These are phyloP conservation scores for Kickxella alabastrina DNA, from an alignment of 192 early-diverging fungal genomes.

Conservation along the genomic window DNA sequence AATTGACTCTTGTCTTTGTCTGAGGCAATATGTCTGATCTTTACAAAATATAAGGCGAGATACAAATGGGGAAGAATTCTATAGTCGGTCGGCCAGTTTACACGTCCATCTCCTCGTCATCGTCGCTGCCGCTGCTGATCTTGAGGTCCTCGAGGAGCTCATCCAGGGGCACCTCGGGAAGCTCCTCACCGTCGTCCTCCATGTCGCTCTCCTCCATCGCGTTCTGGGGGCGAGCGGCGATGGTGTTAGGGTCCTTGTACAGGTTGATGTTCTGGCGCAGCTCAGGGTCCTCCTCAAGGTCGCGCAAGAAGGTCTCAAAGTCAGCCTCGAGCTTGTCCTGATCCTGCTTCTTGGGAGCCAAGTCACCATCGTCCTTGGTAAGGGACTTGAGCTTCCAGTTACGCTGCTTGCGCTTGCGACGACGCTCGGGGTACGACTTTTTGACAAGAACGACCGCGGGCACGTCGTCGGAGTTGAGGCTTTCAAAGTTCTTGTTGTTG, in stretches of 20 bases:
- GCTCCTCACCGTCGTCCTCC: slow-evolving; percentile 77
- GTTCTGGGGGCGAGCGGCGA: neutral
- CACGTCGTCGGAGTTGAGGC: slow-evolving; percentile 57
- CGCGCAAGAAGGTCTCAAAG: slow-evolving; percentile 93
- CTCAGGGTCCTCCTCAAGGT: slow-evolving; percentile 98
- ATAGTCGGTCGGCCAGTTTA: neutral
- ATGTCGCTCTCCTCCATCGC: slow-evolving; percentile 35
- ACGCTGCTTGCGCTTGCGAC: slow-evolving; percentile 79
- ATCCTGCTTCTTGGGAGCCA: slow-evolving; percentile 71
- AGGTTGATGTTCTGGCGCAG: slow-evolving; percentile 91
- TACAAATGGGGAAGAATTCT: no score
- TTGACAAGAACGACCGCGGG: slow-evolving; percentile 91
- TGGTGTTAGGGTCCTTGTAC: slow-evolving; percentile 62
- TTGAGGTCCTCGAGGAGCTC: slow-evolving; percentile 93
- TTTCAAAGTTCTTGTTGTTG: slow-evolving; percentile 84
- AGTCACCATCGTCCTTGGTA: slow-evolving; percentile 86
- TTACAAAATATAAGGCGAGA: no score
- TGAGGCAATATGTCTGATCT: neutral
- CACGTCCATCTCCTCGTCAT: slow-evolving; percentile 31
- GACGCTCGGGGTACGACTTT: slow-evolving; percentile 85
- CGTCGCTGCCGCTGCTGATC: slow-evolving; percentile 57
- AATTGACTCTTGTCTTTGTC: slow-evolving; percentile 2
- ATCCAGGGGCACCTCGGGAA: slow-evolving; percentile 89
- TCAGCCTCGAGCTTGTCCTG: slow-evolving; percentile 76
- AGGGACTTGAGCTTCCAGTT: slow-evolving; percentile 91